phyloP scores from a whole-genome alignment of 768 basidiomycete species.

The Phanerochaete sordida region DNA sequence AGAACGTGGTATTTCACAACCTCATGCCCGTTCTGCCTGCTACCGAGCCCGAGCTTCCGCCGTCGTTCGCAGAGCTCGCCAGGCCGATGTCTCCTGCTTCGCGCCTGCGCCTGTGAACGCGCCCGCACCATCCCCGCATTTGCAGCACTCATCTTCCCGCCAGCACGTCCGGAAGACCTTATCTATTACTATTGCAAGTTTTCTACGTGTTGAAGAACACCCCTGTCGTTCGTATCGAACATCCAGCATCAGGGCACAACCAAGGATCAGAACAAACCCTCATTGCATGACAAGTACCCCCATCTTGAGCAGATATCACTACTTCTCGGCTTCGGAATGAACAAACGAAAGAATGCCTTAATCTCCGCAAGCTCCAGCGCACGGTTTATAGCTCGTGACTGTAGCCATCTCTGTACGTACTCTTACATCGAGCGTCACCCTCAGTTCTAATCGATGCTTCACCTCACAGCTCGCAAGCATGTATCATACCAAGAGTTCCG shows the following conservation, averaged over 20 bases:
- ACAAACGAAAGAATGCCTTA: neutral
- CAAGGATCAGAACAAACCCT: slow-evolving; percentile 8
- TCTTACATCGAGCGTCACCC: neutral
- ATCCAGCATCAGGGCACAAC: neutral
- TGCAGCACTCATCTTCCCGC: neutral
- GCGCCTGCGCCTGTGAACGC: neutral
- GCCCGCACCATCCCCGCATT: slow-evolving; percentile 2
- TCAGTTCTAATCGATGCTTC: neutral
- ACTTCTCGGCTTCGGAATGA: neutral
- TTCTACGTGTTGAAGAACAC: neutral
- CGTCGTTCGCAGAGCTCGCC: neutral
- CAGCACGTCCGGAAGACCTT: neutral
- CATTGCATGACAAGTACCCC: slow-evolving; percentile 18
- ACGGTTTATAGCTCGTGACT: neutral
- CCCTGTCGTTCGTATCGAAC: neutral
- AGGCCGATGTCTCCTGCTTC: neutral
- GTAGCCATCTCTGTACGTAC: neutral
- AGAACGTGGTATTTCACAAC: slow-evolving; percentile 49
- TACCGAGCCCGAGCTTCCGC: neutral
- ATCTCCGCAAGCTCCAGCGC: neutral
- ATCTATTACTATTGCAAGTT: slow-evolving; percentile 1
- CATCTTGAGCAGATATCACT: neutral
- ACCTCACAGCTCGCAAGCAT: neutral
- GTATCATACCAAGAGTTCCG: neutral
- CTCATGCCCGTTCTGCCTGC: slow-evolving; percentile 56